Percentiles rank a stretch among this genome's conserved stretches.
phyloP scores from a whole-genome alignment of 495 filamentous ascomycete species.

The Talaromyces ruber region DNA sequence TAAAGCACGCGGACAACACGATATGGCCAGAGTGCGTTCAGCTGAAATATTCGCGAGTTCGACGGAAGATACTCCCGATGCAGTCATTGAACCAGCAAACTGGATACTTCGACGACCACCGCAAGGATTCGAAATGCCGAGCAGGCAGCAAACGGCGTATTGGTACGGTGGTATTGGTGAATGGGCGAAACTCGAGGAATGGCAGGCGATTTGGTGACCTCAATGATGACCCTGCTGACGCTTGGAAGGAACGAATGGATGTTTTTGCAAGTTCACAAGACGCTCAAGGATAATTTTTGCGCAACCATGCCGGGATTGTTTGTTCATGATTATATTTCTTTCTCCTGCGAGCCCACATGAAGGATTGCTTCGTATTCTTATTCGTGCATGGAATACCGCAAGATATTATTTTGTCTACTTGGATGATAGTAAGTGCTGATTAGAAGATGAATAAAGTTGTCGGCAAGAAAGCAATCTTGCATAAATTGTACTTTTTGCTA shows the following conservation, averaged over 20 bases:
- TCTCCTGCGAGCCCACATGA: neutral
- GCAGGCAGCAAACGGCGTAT: constrained; percentile 25
- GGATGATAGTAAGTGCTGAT: neutral
- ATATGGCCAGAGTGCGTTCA: constrained; percentile 12
- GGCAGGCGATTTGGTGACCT: constrained; percentile 28
- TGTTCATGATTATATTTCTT: neutral
- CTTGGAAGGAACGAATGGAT: constrained; percentile 2
- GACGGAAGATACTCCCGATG: constrained; percentile 31
- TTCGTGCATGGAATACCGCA: neutral
- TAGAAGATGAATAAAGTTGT: neutral
- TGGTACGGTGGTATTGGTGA: constrained; percentile 35
- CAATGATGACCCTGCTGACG: constrained; percentile 9
- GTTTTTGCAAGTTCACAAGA: constrained; percentile 28
- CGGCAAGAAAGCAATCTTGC: neutral
- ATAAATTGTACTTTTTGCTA: neutral
- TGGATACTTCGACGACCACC: constrained; percentile 38
- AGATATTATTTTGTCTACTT: neutral
- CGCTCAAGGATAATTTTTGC: constrained; percentile 19
- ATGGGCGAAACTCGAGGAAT: constrained; percentile 35
- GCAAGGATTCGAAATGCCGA: constrained; percentile 29
- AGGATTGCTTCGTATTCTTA: neutral
- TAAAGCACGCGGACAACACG: constrained; percentile 19
- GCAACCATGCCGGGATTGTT: neutral
- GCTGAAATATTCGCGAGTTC: constrained; percentile 28
- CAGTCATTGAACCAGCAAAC: constrained; percentile 28